Base-by-base conservation (phyloP, 2,329 filamentous ascomycete genomes). In the Xylaria sp. region DNA sequence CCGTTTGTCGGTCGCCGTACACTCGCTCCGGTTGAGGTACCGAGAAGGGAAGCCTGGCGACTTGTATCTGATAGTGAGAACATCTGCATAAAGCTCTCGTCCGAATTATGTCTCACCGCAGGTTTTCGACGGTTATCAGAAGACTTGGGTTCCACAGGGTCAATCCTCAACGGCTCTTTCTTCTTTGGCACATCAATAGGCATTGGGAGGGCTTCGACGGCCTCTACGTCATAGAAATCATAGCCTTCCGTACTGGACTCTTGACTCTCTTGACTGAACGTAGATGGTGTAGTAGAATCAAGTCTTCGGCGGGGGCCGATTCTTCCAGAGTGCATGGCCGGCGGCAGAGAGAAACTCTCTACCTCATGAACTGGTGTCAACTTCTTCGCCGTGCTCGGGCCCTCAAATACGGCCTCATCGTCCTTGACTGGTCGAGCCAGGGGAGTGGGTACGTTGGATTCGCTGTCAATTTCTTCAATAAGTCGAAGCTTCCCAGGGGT, bases 171-270 rank as follows among this genome's bases (percentile, higher is more conserved):
- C 5, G 80, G 78, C 63, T 81, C 81, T 65, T 80, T 81, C 72
- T 80, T 82, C 63, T 78, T 81, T 6, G 83, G 86, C 59, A 89
- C 85, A 69, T 89, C 86, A 56, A 89, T 86, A 7, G 85, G 86
- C 54, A 81, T 81, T 58, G 80, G 80, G 65, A 86, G 78, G 34
- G 82, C 77, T 69, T 72, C 79, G 6, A 73, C 59, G 9, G 76
- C 85, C n/a, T 88, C 88, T 34, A 88, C 80, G 73, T 88, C 89
- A 75, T 90, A 90, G 74, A 91, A 91, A 76, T 91, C 89, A 73
- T 91, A 90, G 0, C 89, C 89, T 72, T 90, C 88, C 1, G 85
- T 87, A 74, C 82, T 86, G 13, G 85, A 86, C n/a, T 80, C 73
- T 25, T 85, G 83, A 73, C 84, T 88, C 50, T 84, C 83, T 39